phyloP scores from a whole-genome alignment of 2,329 filamentous ascomycete genomes.

The Lomentospora prolificans region DNA sequence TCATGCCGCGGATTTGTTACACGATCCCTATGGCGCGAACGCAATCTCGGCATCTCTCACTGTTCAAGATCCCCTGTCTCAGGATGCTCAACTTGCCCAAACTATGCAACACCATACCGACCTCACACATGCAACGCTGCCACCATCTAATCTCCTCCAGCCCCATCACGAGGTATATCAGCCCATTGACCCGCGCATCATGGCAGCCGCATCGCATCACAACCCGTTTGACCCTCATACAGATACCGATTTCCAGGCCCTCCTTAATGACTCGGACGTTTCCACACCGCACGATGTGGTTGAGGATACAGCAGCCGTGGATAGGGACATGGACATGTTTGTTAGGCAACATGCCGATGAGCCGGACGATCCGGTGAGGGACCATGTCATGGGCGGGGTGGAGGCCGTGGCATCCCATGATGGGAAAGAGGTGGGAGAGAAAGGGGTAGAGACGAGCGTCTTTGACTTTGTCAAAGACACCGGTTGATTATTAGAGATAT shows the following conservation, averaged over 20 bases:
- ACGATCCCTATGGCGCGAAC: background rate
- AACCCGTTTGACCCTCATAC: conserved; percentile 20
- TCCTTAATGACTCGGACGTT: conserved; percentile 34
- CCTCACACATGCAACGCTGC: conserved; percentile 18
- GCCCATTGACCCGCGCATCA: conserved; percentile 52
- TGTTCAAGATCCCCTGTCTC: background rate
- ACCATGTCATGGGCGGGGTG: background rate
- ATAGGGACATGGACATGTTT: conserved; percentile 42
- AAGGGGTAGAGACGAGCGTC: background rate
- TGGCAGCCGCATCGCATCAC: conserved; percentile 25
- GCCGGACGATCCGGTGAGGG: conserved; percentile 21
- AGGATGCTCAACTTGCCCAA: conserved; percentile 19
- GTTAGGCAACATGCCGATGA: conserved; percentile 36
- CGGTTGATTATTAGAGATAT: background rate
- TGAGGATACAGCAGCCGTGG: conserved; percentile 27
- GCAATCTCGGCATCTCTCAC: background rate
- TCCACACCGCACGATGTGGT: conserved; percentile 14
- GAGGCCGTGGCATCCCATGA: background rate
- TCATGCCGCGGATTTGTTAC: background rate
- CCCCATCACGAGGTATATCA: conserved; percentile 30
- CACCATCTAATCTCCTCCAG: conserved; percentile 24
- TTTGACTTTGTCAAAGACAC: conserved; percentile 6
- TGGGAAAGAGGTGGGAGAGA: background rate
- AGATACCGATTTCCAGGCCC: conserved; percentile 42
- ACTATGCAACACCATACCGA: conserved; percentile 14